Evolutionary conservation across 768 basidiomycete genomes (phyloP).

Genomic region (Boletus fagicola): DNA sequence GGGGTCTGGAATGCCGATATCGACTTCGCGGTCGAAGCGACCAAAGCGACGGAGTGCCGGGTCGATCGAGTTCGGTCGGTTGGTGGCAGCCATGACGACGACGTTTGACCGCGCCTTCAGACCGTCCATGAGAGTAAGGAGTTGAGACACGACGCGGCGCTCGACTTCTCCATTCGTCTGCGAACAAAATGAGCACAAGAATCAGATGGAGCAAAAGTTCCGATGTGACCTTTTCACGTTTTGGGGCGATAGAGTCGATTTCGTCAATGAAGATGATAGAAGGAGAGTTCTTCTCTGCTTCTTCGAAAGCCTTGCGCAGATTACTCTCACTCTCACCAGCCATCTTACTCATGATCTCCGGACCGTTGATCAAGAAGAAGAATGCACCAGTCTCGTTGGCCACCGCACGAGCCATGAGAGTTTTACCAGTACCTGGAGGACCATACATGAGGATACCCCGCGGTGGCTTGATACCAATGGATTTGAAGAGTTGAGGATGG

Average conservation of each 20-base stretch:
- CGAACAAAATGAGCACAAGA: slow-evolving; percentile 1
- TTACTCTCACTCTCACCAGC: slow-evolving; percentile 98
- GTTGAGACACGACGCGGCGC: slow-evolving; percentile 96
- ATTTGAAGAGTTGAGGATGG: slow-evolving; percentile 99
- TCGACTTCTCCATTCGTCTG: slow-evolving; percentile 99
- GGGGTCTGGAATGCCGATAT: slow-evolving; percentile 98
- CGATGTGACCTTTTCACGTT: slow-evolving; percentile 88
- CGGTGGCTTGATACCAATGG: slow-evolving; percentile 99
- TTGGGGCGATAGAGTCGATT: slow-evolving; percentile 98
- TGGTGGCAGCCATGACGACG: slow-evolving; percentile 99
- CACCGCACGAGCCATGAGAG: slow-evolving; percentile 98
- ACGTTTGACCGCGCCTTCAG: slow-evolving; percentile 98
- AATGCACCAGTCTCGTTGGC: slow-evolving; percentile 99
- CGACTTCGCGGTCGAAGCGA: slow-evolving; percentile 98
- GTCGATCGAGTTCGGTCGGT: slow-evolving; percentile 98
- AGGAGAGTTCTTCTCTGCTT: slow-evolving; percentile 99
- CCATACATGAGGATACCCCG: slow-evolving; percentile 99
- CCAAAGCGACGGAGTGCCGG: slow-evolving; percentile 98
- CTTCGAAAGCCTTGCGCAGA: slow-evolving; percentile 96
- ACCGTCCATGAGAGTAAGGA: slow-evolving; percentile 98
- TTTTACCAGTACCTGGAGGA: slow-evolving; percentile 99
- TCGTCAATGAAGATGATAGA: slow-evolving; percentile 99
- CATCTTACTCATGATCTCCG: slow-evolving; percentile 99
- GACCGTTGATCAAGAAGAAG: slow-evolving; percentile 99
- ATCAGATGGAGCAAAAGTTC: background rate